Percentiles rank a stretch among this genome's conserved stretches.
Conservation (phyloP, 345 rosid species). For the Arabidopsis arenosa region DNA sequence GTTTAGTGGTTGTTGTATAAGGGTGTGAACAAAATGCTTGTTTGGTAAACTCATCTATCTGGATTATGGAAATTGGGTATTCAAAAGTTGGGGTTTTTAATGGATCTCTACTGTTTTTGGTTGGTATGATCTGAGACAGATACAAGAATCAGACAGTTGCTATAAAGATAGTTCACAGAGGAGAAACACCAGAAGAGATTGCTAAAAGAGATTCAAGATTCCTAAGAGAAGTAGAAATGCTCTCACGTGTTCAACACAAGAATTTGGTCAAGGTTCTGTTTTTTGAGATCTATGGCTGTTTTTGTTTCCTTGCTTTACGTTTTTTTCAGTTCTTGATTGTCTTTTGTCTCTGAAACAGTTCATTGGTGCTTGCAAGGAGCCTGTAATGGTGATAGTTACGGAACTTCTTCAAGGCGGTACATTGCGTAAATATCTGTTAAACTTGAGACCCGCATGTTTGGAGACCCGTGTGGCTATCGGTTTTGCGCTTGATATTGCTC, state of each 20-base stretch:
- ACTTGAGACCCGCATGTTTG: slow-evolving; percentile 78
- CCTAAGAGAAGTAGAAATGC: slow-evolving; percentile 89
- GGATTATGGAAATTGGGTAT: neutral
- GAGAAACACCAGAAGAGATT: slow-evolving; percentile 84
- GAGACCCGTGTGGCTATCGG: slow-evolving; percentile 77
- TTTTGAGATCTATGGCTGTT: slow-evolving; percentile 13
- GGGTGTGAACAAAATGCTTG: neutral
- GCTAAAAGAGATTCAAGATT: slow-evolving; percentile 81
- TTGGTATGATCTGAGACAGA: slow-evolving; percentile 43
- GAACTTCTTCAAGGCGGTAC: slow-evolving; percentile 90
- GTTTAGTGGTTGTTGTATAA: slow-evolving; percentile 2
- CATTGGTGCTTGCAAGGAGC: slow-evolving; percentile 96
- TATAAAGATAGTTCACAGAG: slow-evolving; percentile 79
- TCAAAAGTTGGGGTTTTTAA: neutral
- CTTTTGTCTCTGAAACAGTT: slow-evolving; percentile 56
- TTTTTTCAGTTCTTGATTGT: neutral
- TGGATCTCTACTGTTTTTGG: slow-evolving; percentile 23
- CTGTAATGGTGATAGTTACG: slow-evolving; percentile 93
- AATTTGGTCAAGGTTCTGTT: slow-evolving; percentile 80
- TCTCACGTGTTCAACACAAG: slow-evolving; percentile 90
- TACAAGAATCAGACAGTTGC: slow-evolving; percentile 93
- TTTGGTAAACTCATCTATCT: neutral
- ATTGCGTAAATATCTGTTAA: slow-evolving; percentile 79
- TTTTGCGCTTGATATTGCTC: slow-evolving; percentile 89
- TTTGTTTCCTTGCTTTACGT: neutral